A percentile compares a stretch with the other conserved stretches of the same genome.
phyloP scores from a whole-genome alignment of 2,329 filamentous ascomycete species.

The Fusarium succisae region DNA sequence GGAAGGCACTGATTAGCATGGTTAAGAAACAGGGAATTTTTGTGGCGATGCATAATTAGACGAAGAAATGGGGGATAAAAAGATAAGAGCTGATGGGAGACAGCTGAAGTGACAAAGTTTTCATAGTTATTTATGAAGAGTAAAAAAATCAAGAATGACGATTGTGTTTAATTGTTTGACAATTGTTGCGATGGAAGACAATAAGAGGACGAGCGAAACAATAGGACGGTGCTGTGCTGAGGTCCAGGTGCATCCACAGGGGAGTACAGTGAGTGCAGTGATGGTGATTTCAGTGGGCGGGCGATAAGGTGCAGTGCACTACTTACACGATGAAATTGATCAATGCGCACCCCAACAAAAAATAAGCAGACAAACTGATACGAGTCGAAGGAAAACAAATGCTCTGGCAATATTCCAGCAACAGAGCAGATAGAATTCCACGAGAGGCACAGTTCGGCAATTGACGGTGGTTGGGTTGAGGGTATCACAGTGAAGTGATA shows the following conservation, averaged over 20 bases:
- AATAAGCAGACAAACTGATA: constrained; percentile 14
- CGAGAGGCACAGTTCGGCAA: constrained; percentile 34
- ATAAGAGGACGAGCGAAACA: not conserved
- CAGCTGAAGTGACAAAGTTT: too few relatives aligned
- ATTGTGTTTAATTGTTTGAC: constrained; percentile 3
- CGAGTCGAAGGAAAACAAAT: constrained; percentile 25
- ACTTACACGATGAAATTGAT: constrained; percentile 37
- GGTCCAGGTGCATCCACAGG: constrained; percentile 3
- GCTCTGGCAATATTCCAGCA: constrained; percentile 55
- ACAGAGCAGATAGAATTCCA: constrained; percentile 39
- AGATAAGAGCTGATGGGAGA: not conserved
- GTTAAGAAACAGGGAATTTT: constrained; percentile 22
- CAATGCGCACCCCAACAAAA: constrained; percentile 14
- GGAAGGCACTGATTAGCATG: constrained; percentile 41
- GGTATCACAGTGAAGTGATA: constrained; percentile 36
- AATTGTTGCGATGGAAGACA: not conserved
- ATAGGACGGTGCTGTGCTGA: not conserved
- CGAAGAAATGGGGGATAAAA: not conserved
- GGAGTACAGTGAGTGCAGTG: constrained; percentile 10
- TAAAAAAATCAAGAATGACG: not conserved
- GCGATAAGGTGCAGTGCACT: not conserved
- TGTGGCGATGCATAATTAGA: constrained; percentile 18
- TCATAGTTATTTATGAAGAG: too few relatives aligned
- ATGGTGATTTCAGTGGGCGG: not conserved
- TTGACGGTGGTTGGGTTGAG: constrained; percentile 9